phyloP scores from a whole-genome alignment of 257 asterid species.

The Ligustrum vulgare region DNA sequence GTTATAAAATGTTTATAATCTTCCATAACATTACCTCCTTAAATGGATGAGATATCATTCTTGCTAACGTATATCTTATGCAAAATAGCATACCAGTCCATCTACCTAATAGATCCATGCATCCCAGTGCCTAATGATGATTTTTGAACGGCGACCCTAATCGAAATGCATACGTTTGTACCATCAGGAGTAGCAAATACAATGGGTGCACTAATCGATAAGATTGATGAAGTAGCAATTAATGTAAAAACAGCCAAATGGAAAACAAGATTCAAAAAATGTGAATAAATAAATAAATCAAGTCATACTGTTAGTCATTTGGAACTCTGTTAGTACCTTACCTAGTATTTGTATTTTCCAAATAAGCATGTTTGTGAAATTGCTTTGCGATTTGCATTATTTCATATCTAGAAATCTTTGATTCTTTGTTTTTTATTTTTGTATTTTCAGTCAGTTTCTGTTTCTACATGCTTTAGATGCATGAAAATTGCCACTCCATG shows the following conservation, averaged over 20 bases:
- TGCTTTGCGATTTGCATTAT: not conserved
- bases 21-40: not conserved
- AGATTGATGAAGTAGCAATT: no score
- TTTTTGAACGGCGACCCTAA: not conserved
- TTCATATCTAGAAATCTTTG: not conserved
- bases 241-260: no score
- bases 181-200: no score
- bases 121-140: not conserved
- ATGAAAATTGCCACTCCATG: not conserved
- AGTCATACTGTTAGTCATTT: not conserved
- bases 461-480: not conserved
- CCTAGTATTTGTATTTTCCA: not conserved
- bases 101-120: not conserved
- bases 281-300: no score
- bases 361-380: not conserved
- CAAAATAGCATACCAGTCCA: not conserved
- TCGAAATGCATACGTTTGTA: no score
- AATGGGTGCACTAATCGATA: no score
- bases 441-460: not conserved
- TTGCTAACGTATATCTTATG: not conserved
- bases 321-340: not conserved
- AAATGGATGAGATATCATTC: not conserved
- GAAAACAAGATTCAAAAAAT: no score
- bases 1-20: not conserved
- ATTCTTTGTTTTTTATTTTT: not conserved